Conservation (phyloP, 2,329 filamentous ascomycete genomes). For the Arthrocladium fulminans region DNA sequence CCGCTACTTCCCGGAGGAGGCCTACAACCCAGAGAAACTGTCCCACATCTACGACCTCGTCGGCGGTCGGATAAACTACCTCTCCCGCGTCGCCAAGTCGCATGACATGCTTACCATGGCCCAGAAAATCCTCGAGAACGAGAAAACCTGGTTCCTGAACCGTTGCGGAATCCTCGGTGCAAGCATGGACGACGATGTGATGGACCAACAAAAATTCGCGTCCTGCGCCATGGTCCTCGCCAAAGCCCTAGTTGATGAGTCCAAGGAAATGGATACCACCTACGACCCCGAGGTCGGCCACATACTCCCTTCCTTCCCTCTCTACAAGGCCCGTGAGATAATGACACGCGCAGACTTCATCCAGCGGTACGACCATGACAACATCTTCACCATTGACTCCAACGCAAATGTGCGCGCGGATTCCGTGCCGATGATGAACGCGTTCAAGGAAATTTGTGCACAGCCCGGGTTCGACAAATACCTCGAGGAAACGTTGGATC, state of each 20-base stretch:
- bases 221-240: conserved; percentile 91
- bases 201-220: conserved; percentile 95
- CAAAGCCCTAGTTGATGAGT: conserved; percentile 77
- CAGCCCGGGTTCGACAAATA: conserved; percentile 71
- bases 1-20: conserved; percentile 62
- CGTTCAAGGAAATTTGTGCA: conserved; percentile 74
- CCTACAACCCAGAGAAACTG: conserved; percentile 45
- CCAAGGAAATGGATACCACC: conserved; percentile 55
- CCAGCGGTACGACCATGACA: conserved; percentile 81
- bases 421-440: conserved; percentile 90
- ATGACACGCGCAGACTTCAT: conserved; percentile 97
- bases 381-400: conserved; percentile 90
- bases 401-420: conserved; percentile 81
- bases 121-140: conserved; percentile 58
- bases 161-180: conserved; percentile 67
- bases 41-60: conserved; percentile 77
- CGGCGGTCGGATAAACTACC: conserved; percentile 77
- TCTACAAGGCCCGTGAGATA: conserved; percentile 77
- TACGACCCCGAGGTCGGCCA: conserved; percentile 63
- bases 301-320: conserved; percentile 67
- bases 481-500: conserved; percentile 69
- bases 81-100: conserved; percentile 84
- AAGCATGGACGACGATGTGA: conserved; percentile 90
- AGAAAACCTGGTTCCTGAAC: conserved; percentile 73
- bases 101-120: conserved; percentile 71